Conservation (phyloP, 345 rosid genomes). For the Moringa oleifera region DNA sequence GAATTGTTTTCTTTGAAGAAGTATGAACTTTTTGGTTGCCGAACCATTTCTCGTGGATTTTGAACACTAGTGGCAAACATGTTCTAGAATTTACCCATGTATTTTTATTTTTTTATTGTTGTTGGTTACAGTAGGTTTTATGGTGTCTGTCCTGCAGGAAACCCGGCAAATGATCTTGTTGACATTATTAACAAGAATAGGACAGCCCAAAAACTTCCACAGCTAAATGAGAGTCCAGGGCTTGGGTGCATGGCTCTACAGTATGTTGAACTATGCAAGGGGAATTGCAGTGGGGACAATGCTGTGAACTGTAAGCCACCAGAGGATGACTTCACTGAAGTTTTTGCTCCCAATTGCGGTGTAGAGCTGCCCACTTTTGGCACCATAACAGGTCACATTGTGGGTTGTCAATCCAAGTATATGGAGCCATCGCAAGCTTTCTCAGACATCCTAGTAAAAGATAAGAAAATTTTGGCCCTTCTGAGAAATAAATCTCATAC, state of each 20-base stretch:
- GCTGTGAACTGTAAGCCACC: conserved; percentile 56
- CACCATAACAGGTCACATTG: conserved; percentile 64
- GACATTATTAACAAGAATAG: conserved; percentile 68
- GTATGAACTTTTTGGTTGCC: neutral
- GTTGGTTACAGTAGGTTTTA: neutral
- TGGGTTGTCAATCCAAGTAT: conserved; percentile 68
- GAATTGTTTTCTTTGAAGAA: too few relatives aligned
- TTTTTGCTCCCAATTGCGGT: conserved; percentile 81
- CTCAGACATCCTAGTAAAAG: conserved; percentile 54
- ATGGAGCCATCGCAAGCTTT: conserved; percentile 50
- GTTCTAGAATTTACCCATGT: too few relatives aligned
- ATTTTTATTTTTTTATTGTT: neutral
- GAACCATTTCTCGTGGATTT: neutral
- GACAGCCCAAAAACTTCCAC: conserved; percentile 46
- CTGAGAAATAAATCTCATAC: conserved; percentile 58
- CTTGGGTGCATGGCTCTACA: conserved; percentile 90
- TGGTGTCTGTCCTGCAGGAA: conserved; percentile 39
- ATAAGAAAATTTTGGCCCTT: conserved; percentile 38
- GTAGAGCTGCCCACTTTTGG: conserved; percentile 75
- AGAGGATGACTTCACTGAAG: conserved; percentile 68
- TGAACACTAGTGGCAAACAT: too few relatives aligned
- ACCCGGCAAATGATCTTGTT: conserved; percentile 73
- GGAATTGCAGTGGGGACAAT: conserved; percentile 50
- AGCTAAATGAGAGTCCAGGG: conserved; percentile 67
- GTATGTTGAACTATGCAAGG: conserved; percentile 64